These are phyloP conservation scores for Mucuna pruriens DNA, from an alignment of 306 rosid genomes.

Conservation along the genomic window DNA sequence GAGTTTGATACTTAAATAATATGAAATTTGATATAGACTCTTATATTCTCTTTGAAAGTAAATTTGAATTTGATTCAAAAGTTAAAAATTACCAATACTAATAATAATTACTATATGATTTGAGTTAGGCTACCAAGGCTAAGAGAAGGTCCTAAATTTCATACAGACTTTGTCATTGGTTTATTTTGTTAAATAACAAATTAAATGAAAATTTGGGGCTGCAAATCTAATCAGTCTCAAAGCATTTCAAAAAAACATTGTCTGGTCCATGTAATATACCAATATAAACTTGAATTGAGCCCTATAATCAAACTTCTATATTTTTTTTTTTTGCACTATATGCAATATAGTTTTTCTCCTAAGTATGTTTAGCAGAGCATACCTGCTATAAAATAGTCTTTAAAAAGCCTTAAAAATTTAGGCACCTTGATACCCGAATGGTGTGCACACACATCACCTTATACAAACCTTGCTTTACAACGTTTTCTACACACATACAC, in stretches of 20 bases:
- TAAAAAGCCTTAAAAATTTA: background rate
- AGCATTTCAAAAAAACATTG: too few species aligned
- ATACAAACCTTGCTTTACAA: background rate
- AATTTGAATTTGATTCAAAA: too few species aligned
- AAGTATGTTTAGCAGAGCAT: background rate
- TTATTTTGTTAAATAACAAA: background rate
- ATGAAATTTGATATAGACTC: too few species aligned
- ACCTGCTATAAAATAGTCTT: background rate
- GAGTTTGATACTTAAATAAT: too few species aligned
- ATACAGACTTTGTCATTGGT: background rate
- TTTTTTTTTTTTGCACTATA: background rate
- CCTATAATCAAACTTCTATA: background rate
- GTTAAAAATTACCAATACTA: too few species aligned
- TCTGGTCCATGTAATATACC: background rate
- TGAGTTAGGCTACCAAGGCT: too few species aligned
- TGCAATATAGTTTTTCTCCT: background rate
- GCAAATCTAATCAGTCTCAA: background rate
- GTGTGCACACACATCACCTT: background rate
- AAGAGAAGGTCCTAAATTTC: background rate
- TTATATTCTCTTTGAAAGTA: too few species aligned
- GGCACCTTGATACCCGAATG: background rate
- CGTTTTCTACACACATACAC: background rate
- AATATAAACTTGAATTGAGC: background rate
- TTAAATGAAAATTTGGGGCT: background rate
- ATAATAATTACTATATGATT: too few species aligned